These are phyloP conservation scores for Nadsonia commutata DNA, from an alignment of 1,139 yeast species.

Conservation along the genomic window DNA sequence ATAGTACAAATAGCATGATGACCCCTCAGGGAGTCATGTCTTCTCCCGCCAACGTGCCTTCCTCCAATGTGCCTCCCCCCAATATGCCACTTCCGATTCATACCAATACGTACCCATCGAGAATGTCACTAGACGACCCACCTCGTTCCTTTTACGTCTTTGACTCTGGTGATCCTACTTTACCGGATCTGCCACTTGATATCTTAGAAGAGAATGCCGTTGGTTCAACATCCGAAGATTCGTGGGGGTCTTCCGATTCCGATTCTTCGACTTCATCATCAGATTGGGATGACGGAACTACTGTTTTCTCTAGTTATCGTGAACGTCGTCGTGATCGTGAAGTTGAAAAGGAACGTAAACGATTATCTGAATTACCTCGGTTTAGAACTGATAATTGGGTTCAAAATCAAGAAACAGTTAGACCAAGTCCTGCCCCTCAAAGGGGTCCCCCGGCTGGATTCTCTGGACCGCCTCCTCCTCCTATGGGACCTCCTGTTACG, in stretches of 20 bases:
- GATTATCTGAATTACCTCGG: not conserved
- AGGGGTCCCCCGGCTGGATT: no score
- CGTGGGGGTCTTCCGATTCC: constrained; percentile 1
- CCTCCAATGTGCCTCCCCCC: no score
- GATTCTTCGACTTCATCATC: constrained; percentile 10
- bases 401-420: no score
- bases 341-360: constrained; percentile 1
- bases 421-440: no score
- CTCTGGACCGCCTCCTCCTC: no score
- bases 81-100: no score
- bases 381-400: not conserved
- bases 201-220: constrained; percentile 11
- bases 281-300: constrained; percentile 22
- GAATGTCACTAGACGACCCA: no score
- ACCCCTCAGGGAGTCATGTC: no score
- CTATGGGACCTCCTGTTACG: no score
- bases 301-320: constrained; percentile 11
- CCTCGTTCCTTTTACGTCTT: constrained; percentile 13
- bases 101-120: no score
- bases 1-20: no score
- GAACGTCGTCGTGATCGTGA: not conserved
- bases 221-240: constrained; percentile 1
- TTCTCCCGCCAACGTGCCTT: no score
- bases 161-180: constrained; percentile 29
- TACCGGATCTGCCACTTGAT: constrained; percentile 26